phyloP scores from a whole-genome alignment of 2,329 filamentous ascomycete species.

The Cladosporium sphaerospermum region DNA sequence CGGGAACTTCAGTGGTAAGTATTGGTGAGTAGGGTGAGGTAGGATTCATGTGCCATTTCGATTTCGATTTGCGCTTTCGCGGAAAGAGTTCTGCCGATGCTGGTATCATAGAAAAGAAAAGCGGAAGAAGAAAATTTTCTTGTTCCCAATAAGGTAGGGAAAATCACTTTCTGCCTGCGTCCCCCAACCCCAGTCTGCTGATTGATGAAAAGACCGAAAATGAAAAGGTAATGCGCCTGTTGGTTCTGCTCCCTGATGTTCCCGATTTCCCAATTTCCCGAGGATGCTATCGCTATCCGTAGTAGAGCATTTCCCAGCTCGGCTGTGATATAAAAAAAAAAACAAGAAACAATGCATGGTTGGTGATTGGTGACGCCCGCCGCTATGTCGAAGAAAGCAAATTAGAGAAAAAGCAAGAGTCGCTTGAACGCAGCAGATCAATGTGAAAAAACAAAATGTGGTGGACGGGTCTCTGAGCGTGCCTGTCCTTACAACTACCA shows the following conservation, averaged over 20 bases:
- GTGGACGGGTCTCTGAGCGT: conserved; percentile 9
- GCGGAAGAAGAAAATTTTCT: neutral
- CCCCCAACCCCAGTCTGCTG: too few relatives aligned
- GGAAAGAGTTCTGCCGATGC: neutral
- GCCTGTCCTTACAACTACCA: conserved; percentile 54
- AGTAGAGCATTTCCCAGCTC: neutral
- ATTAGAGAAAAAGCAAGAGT: neutral
- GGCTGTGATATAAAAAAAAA: neutral
- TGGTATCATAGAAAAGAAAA: conserved; percentile 1
- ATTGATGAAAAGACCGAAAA: neutral
- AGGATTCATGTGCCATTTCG: too few relatives aligned
- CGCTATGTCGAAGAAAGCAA: conserved; percentile 7
- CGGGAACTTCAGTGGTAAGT: too few relatives aligned
- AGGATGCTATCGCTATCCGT: conserved; percentile 6
- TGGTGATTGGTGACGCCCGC: neutral
- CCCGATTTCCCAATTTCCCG: neutral
- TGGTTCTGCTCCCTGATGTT: neutral
- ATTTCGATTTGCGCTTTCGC: too few relatives aligned
- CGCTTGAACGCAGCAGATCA: conserved; percentile 10
- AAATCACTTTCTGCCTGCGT: neutral
- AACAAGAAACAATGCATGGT: neutral
- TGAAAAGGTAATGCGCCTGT: neutral
- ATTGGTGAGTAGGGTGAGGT: too few relatives aligned
- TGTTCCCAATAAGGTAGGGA: neutral
- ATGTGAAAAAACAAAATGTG: neutral